These are phyloP conservation scores for Gliomastix tumulicola DNA, from an alignment of 2,329 filamentous ascomycete species.

Conservation along the genomic window DNA sequence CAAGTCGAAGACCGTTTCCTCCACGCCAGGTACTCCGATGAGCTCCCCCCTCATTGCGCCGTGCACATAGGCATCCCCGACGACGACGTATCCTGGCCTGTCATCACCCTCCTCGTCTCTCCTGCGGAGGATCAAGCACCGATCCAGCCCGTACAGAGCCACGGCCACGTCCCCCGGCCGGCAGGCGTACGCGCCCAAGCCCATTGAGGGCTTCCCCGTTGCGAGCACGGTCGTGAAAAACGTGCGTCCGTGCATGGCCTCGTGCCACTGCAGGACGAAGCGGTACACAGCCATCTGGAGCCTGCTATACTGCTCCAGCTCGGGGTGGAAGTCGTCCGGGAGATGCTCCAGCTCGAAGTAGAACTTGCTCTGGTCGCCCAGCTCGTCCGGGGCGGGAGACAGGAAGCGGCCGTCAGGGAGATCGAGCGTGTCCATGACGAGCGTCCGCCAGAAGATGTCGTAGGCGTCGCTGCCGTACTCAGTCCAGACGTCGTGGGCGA, in stretches of 20 bases:
- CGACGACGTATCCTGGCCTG: neutral
- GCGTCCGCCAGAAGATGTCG: neutral
- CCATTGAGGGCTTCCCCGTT: neutral
- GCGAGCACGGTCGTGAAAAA: neutral
- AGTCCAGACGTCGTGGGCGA: neutral
- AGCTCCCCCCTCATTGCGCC: neutral
- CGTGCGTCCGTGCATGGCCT: neutral
- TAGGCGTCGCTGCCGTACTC: neutral
- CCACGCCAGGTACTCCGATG: neutral
- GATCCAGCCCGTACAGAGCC: neutral
- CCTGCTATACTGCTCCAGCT: too few species aligned
- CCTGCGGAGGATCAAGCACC: neutral
- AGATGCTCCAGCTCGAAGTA: too few species aligned
- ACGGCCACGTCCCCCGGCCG: neutral
- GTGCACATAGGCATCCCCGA: neutral
- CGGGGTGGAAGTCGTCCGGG: too few species aligned
- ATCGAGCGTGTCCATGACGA: too few species aligned
- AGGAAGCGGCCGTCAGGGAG: too few species aligned
- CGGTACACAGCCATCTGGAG: too few species aligned
- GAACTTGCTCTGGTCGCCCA: too few species aligned
- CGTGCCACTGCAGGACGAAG: neutral
- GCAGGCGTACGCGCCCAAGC: neutral
- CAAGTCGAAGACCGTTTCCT: neutral
- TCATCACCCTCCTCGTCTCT: neutral
- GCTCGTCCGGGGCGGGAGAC: too few species aligned